Base-by-base conservation (phyloP, 2,329 filamentous ascomycete species). In the Alternaria sp. region DNA sequence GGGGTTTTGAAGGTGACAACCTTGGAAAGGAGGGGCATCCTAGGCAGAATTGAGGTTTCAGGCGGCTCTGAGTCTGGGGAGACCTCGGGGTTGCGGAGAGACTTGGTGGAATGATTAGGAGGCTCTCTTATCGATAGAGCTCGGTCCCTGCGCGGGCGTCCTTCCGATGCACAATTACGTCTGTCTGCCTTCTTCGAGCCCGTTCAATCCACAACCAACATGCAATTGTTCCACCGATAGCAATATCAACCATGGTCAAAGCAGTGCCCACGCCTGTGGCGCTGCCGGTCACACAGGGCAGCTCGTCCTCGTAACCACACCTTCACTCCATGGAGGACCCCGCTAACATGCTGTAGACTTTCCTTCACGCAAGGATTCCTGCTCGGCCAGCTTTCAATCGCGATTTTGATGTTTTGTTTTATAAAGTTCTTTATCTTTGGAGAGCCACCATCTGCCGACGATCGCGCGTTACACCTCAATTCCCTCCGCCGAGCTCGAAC, bases 381-480 rank as follows among this genome's bases (percentile, higher is more conserved):
- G 50, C 85, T 98, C 32, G 95, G 95, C 51, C 95, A 99, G 79
- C 85, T 99, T 53, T 97, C 93, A 2, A 92, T 99, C 46, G 92
- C 97, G 14, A 83, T 98, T 25, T 85, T 99, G 40, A 88, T 99
- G 63, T 94, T 93, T 66, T 92, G 91, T 69, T 98, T 99, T 81
- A 98, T 99, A 80, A 97, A 97, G 78, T 99, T 97, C 87, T 99
- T 99, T 86, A 98, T 99, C 75, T 98, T 99, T 76, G 95, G 95
- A 71, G 95, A 98, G 76, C 89, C 93, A 5, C 93, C 93, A 1
- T 93, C 92, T 2, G 86, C 93, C 63, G 93, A 97, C 65, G 89
- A 90, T 56, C 92, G 91, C 20, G 92, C 93, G 12, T 85, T 92
- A 8, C 83, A 91, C 44, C 88, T 91, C 67, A 92, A 91, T 59